These are phyloP conservation scores for Boletus vermiculosoides DNA, from an alignment of 768 basidiomycete species.

Conservation along the genomic window DNA sequence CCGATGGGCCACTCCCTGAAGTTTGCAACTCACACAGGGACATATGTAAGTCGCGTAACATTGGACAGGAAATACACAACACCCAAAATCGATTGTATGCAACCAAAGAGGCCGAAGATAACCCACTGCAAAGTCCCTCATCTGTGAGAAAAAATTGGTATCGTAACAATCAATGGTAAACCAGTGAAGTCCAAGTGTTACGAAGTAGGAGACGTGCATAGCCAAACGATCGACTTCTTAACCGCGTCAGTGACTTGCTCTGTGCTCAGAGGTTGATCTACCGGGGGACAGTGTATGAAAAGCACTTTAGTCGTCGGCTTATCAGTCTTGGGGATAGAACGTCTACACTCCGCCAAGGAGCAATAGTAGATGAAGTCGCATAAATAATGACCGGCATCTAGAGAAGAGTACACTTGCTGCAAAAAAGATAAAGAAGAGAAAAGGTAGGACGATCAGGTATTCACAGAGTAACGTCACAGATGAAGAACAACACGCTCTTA, in stretches of 20 bases:
- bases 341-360: constrained; percentile 66
- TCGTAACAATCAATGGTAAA: constrained; percentile 3
- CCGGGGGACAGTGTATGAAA: constrained; percentile 71
- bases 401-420: constrained; percentile 68
- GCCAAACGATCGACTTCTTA: constrained; percentile 59
- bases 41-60: not conserved
- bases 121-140: constrained; percentile 27
- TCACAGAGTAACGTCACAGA: not conserved
- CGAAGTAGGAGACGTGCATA: constrained; percentile 34
- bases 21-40: not conserved
- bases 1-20: constrained; percentile 6
- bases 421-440: not conserved
- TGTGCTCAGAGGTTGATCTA: constrained; percentile 59
- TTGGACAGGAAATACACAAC: not conserved
- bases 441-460: constrained; percentile 4
- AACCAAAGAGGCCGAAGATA: not conserved
- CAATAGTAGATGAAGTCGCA: constrained; percentile 79
- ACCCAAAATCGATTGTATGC: constrained; percentile 3
- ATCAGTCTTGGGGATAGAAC: constrained; percentile 33
- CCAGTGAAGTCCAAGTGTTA: constrained; percentile 8
- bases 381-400: constrained; percentile 74
- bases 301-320: constrained; percentile 46
- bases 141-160: constrained; percentile 16
- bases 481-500: constrained; percentile 22
- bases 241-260: constrained; percentile 69